Base-by-base conservation (phyloP, 805 yeast genomes). In the Kuraishia piskuri region DNA sequence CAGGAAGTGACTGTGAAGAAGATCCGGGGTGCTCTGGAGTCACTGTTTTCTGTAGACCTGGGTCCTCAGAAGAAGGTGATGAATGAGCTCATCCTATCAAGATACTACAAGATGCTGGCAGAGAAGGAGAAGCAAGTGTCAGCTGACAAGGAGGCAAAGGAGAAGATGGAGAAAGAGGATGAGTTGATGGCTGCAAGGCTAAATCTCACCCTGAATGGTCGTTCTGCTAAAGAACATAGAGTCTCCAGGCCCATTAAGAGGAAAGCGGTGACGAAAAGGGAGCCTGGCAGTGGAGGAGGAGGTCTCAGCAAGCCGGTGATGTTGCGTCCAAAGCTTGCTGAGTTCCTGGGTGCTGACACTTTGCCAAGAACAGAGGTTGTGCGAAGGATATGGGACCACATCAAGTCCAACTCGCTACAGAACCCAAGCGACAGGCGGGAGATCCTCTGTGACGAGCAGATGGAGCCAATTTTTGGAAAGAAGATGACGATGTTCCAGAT, bases 21-120 rank as follows among this genome's bases (percentile, higher is more conserved):
- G 63, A 80, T 88, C 22, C 72, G 95, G 56, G 75, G 76, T 55
- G 92, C 91, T 0, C 61, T 88, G n/a, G 89, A 84, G 63, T 87
- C 80, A 56, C 70, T 88, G 31, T 86, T 83, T 60, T 79, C 76
- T 3, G 71, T 76, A 1, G 82, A 85, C 57, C 72, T 86, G 47
- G 68, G 61, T 21, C 69, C 71, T 0, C 72, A 77, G 22, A 70
- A 84, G 75, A 78, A 82, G 59, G 76, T 68, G 23, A 73, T 87
- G 48, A 86, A 85, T 58, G 81, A 78, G 2, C 59, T 83, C 40
- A 85, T 88, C 47, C 64, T 86, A 58, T 76, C 73, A 10, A 68
- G 92, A 52, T 86, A 81, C 60, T 73, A 79, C 56, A 66, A 65
- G 51, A 61, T 81, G 56, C 63, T 71, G 55, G 78, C 76, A 51